Base-by-base conservation (phyloP, 2,329 filamentous ascomycete species). In the Amauroascus niger region DNA sequence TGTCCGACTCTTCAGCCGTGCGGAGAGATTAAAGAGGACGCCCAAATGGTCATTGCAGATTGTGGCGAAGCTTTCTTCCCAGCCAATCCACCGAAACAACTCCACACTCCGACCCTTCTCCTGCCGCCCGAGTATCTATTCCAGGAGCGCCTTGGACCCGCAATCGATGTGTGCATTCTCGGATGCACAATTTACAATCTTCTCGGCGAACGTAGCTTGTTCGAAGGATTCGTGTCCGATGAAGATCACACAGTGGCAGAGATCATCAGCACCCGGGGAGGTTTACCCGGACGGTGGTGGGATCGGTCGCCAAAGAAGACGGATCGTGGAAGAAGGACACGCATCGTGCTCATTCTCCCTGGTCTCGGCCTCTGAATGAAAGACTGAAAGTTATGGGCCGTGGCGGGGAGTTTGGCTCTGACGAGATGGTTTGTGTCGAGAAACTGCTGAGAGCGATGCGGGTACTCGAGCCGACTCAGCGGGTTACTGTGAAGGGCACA, bases 221-320 rank as follows among this genome's bases (percentile, higher is more conserved):
- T 58, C 26, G 50, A 47, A n/a, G 28, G 33, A 3, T 53, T 49
- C 14, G 22, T 49, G 11, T 8, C 5, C 1, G 49, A 53, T 40
- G 8, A 52, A 55, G 45, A 58, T 44, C 22, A 52, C 13, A 22
- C 43, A 11, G 39, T 57, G 28, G 28, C 49, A 28, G 57, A 57
- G 33, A 57, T 58, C 51, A 52, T 58, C 14, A 53, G 52, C 37
- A 52, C 48, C 20, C 47, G 57, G 14, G 54, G 55, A n/a, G 9
- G 14, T 20, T 44, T 55, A 6, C 57, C 48, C 20, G 20, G 39
- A 32, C 20, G 46, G 6, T 55, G 55, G 57, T 57, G 46, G 57
- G 32, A 57, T 7, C 14, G 24, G 1, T 55, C 55, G 55, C 13
- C 55, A 24, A 32, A 30, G 13, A 43, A 35, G 33, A 24, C 14